Base-by-base conservation (phyloP, 768 basidiomycete genomes). In the Daedaleopsis sinensis region DNA sequence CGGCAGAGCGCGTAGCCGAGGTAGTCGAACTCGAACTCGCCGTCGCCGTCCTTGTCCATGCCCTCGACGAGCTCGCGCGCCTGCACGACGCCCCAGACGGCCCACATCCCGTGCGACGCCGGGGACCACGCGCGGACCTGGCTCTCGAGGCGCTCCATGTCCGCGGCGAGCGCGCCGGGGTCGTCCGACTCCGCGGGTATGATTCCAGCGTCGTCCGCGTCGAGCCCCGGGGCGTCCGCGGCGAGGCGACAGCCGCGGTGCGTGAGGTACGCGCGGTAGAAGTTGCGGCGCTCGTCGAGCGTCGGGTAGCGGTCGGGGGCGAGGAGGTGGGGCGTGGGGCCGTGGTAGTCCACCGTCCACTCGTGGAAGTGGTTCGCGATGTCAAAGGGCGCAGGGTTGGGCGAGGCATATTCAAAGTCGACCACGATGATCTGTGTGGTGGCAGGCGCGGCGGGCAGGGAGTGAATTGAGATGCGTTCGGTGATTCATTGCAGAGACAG, bases 351-450 rank as follows among this genome's bases (percentile, higher is more conserved):
- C 16, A 93, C 89, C 19, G 92, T 93, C 96, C 97, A 98, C 76
- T 98, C 97, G 71, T 93, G 90, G 77, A 96, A 97, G 74, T 96
- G 94, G 74, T 96, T 96, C 58, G 91, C 96, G 67, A 99, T 95
- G 72, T 99, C 97, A 75, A 88, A 97, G 4, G 93, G 92, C 3
- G 94, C 87, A 24, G 96, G 90, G 70, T 98, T 98, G 5, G 92
- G 90, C 0, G 89, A 83, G 15, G 96, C 94, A 71, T 99, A 99
- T 77, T 99, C 97, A 72, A 98, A 98, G 76, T 99, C 97, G 64
- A 97, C 94, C 38, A 96, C 92, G 71, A 96, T 91, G 64, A 96
- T 87, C 91, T 96, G 64, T 44, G 56, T 47, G 58, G 43, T 58
- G 58, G 27, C 27, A 32, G 27, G 27, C 27, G 7, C 27, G 7